These are phyloP conservation scores for Quercus mongolica DNA, from an alignment of 306 rosid genomes.

Conservation along the genomic window DNA sequence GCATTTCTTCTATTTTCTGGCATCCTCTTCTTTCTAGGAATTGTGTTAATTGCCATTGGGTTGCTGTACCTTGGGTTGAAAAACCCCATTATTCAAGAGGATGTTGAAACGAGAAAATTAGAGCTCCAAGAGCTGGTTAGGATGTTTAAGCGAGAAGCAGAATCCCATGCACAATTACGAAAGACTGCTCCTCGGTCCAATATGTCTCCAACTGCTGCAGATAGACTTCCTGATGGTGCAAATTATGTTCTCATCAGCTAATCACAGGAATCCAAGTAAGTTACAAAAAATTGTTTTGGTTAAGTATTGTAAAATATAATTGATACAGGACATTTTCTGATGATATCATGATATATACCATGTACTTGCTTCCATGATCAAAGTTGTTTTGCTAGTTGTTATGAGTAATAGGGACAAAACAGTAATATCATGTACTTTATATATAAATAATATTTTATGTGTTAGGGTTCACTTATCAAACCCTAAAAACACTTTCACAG, in stretches of 20 bases:
- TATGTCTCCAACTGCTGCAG: slow-evolving; percentile 79
- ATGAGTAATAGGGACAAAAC: too few species aligned
- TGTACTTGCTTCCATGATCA: too few species aligned
- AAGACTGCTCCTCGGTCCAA: slow-evolving; percentile 43
- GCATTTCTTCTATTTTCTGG: slow-evolving; percentile 82
- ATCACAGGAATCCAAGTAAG: too few species aligned
- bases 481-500: too few species aligned
- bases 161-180: slow-evolving; percentile 76
- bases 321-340: too few species aligned
- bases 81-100: slow-evolving; percentile 45
- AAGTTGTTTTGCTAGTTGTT: too few species aligned
- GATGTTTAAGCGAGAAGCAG: slow-evolving; percentile 94
- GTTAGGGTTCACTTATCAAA: too few species aligned
- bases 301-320: too few species aligned
- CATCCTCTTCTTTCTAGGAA: slow-evolving; percentile 50
- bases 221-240: slow-evolving; percentile 25
- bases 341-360: too few species aligned
- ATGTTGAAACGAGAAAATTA: slow-evolving; percentile 71
- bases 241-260: slow-evolving; percentile 37
- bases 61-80: slow-evolving; percentile 69
- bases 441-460: too few species aligned
- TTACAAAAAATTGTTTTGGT: too few species aligned
- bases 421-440: too few species aligned
- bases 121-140: slow-evolving; percentile 77
- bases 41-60: slow-evolving; percentile 53